Evolutionary conservation across 1,284 basidiomycete species (phyloP).

Genomic region (Singerocomus rubriflavus): DNA sequence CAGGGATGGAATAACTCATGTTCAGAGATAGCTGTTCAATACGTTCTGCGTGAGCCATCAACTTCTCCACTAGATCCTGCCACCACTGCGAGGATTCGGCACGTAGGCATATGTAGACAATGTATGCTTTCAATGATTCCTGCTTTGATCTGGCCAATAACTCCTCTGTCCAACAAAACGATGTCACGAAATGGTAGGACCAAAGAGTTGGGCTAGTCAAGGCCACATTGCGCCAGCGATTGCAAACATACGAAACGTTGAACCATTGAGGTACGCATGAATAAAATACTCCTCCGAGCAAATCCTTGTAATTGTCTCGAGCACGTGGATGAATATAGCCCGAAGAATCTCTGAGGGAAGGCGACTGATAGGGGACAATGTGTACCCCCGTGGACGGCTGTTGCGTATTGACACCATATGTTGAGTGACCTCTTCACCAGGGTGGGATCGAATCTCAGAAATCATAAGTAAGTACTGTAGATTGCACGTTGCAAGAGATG

Average conservation of each 20-base stretch:
- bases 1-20: no score
- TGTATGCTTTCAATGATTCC: slow-evolving; percentile 26
- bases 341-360: slow-evolving; percentile 26
- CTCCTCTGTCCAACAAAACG: slow-evolving; percentile 27
- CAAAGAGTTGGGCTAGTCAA: slow-evolving; percentile 31
- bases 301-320: neutral
- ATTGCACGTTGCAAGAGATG: no score
- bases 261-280: slow-evolving; percentile 2
- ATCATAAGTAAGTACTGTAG: no score
- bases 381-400: slow-evolving; percentile 26
- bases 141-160: slow-evolving; percentile 35
- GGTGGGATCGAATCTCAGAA: no score
- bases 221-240: slow-evolving; percentile 36
- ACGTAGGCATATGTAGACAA: neutral
- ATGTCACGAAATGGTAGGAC: slow-evolving; percentile 24
- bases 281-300: no score
- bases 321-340: slow-evolving; percentile 18
- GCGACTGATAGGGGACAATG: slow-evolving; percentile 22
- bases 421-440: neutral
- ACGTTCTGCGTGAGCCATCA: neutral
- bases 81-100: no score
- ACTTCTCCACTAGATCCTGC: neutral
- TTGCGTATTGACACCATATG: no score
- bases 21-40: neutral
- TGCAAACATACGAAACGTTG: slow-evolving; percentile 32